These are phyloP conservation scores for Candolleomyces aberdarensis DNA, from an alignment of 768 basidiomycete species.

Conservation along the genomic window DNA sequence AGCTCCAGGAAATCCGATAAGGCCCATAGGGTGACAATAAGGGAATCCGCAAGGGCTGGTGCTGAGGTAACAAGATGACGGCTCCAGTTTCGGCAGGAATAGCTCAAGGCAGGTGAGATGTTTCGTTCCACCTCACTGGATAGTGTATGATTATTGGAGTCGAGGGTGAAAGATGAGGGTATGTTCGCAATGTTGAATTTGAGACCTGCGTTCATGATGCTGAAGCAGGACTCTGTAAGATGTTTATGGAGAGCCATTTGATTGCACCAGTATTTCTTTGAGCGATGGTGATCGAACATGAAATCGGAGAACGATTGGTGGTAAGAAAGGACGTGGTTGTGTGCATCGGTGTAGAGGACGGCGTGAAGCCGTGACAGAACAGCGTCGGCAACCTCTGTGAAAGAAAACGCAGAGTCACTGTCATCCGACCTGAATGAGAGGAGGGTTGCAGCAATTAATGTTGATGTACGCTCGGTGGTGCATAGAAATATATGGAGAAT, in stretches of 20 bases:
- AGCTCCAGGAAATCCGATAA: slow-evolving; percentile 7
- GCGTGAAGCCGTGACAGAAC: slow-evolving; percentile 8
- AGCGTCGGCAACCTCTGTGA: background rate
- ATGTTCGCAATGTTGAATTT: slow-evolving; percentile 18
- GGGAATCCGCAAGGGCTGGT: background rate
- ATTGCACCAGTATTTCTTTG: slow-evolving; percentile 8
- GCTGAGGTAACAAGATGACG: slow-evolving; percentile 7
- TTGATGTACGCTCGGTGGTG: slow-evolving; percentile 1
- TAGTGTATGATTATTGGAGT: slow-evolving; percentile 2
- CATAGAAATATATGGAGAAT: slow-evolving; percentile 12
- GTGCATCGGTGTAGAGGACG: slow-evolving; percentile 7
- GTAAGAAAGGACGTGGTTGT: slow-evolving; percentile 7
- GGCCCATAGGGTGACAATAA: background rate
- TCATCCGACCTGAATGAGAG: background rate
- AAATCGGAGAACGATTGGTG: slow-evolving; percentile 16
- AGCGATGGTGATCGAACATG: slow-evolving; percentile 6
- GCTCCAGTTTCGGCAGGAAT: slow-evolving; percentile 12
- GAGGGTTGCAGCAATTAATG: slow-evolving; percentile 6
- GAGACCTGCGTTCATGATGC: slow-evolving; percentile 5
- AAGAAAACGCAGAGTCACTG: background rate
- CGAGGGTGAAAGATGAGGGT: slow-evolving; percentile 10
- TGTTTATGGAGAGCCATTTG: background rate
- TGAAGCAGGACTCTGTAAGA: slow-evolving; percentile 11
- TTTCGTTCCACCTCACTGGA: slow-evolving; percentile 1
- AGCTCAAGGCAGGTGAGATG: slow-evolving; percentile 10